Evolutionary conservation across 208 protist genomes (phyloP), one percentile per base, ranked within the genome.

Genomic region (Phytomonas sp.): DNA sequence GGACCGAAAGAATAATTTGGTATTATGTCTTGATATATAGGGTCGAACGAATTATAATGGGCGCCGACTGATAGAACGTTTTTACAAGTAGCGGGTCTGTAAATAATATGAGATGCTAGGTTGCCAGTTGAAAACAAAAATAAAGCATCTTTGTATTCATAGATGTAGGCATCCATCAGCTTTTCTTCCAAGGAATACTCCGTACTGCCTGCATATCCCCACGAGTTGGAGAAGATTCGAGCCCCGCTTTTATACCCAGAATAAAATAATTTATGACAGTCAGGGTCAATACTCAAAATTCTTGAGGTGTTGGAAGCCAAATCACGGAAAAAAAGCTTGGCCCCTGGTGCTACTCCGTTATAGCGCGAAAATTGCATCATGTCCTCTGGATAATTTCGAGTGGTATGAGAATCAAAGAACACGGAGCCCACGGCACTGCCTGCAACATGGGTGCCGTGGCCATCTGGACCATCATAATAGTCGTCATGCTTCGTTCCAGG

Each of bases 371-470:
- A 56, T 1, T 61, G 17, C 11, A 56, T 56, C 46, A 26, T 20
- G 23, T 63, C 67, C 36, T 61, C 15, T 32, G 60, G 29, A 65
- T 37, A 23, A 7, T 65, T 17, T 26, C 23, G 0, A 65, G 33
- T 60, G 6, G 23, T 61, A 62, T 28, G 46, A 43, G 60, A 36
- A 61, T 74, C 62, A 36, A 51, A 60, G 31, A 75, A 4, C 29
- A 76, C 68, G 33, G 72, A 69, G 2, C 94, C 94, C 0, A 70
- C 78, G 30, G 85, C 82, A 15, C 76, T 92, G 8, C 87, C 88
- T 6, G 89, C 71, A 0, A 96, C 91, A 67, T 97, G 94, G 9
- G 91, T 96, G 28, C 92, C 94, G 72, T 97, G 93, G 9, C 91
- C 90, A 11, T 29, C 20, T 13, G 36, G 64, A 28, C 20, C 7